These are phyloP conservation scores for Tolypocladium pustulatum DNA, from an alignment of 2,329 filamentous ascomycete genomes.

Conservation along the genomic window DNA sequence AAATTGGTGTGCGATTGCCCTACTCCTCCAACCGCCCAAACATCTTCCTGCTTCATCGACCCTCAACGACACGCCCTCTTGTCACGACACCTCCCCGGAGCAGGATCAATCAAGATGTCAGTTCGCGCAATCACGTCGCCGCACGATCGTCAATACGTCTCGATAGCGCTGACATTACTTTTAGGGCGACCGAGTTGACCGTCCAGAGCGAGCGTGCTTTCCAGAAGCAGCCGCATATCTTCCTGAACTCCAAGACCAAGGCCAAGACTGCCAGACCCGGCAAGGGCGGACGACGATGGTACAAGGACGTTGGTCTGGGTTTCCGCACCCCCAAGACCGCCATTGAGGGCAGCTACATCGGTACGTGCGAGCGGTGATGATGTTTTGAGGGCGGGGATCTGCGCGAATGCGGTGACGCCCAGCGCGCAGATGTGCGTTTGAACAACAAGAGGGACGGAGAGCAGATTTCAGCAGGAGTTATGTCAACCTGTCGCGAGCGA, in stretches of 20 bases:
- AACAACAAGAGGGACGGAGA: neutral
- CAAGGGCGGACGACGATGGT: conserved; percentile 89
- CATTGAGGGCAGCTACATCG: conserved; percentile 98
- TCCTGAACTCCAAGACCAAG: conserved; percentile 94
- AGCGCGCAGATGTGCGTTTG: neutral
- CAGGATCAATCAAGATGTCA: conserved; percentile 35
- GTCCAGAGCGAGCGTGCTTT: conserved; percentile 99
- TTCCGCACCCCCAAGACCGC: conserved; percentile 98
- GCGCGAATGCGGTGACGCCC: neutral
- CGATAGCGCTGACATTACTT: conserved; percentile 19
- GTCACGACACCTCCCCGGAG: conserved; percentile 26
- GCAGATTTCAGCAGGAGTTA: neutral
- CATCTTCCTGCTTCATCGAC: conserved; percentile 23
- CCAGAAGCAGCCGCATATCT: conserved; percentile 99
- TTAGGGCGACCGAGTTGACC: conserved; percentile 97
- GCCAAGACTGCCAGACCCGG: conserved; percentile 73
- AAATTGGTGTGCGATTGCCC: conserved; percentile 24
- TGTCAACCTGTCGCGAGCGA: neutral
- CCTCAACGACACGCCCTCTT: conserved; percentile 27
- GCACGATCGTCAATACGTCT: conserved; percentile 7
- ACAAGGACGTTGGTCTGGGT: conserved; percentile 98
- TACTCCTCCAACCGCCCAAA: conserved; percentile 27
- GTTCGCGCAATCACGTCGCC: conserved; percentile 12
- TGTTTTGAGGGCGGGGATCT: neutral
- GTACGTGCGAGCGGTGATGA: conserved; percentile 49